Conservation (phyloP, 306 rosid species). For the Cucumis cinereus region DNA sequence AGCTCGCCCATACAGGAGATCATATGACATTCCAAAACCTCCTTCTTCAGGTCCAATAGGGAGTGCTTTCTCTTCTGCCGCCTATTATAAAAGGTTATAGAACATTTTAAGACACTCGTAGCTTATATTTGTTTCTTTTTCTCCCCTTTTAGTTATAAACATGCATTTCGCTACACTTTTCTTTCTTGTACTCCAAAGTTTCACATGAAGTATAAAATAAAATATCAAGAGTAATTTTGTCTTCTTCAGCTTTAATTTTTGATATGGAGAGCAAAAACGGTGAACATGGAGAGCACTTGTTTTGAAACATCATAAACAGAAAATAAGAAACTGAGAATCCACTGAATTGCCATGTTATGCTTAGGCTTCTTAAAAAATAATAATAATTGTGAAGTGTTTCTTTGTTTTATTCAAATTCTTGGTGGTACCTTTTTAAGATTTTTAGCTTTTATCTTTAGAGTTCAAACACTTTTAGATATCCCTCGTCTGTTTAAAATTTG, state of each 20-base stretch:
- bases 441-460: not conserved
- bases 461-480: no score
- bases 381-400: not conserved
- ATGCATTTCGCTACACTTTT: not conserved
- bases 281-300: not conserved
- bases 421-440: not conserved
- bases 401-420: not conserved
- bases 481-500: not conserved
- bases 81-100: slow-evolving; percentile 16
- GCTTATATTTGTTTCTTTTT: not conserved
- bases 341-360: not conserved
- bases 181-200: not conserved
- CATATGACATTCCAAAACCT: slow-evolving; percentile 97
- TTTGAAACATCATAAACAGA: not conserved
- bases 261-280: not conserved
- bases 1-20: slow-evolving; percentile 73
- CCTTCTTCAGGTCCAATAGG: slow-evolving; percentile 93
- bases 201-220: not conserved
- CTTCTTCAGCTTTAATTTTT: not conserved
- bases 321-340: not conserved
- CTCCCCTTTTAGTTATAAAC: not conserved
- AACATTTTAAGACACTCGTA: not conserved
- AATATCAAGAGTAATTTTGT: not conserved
- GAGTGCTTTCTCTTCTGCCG: slow-evolving; percentile 65
- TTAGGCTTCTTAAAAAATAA: not conserved